Base-by-base conservation (phyloP, 208 protist species). In the Tetramitus jugosus region DNA sequence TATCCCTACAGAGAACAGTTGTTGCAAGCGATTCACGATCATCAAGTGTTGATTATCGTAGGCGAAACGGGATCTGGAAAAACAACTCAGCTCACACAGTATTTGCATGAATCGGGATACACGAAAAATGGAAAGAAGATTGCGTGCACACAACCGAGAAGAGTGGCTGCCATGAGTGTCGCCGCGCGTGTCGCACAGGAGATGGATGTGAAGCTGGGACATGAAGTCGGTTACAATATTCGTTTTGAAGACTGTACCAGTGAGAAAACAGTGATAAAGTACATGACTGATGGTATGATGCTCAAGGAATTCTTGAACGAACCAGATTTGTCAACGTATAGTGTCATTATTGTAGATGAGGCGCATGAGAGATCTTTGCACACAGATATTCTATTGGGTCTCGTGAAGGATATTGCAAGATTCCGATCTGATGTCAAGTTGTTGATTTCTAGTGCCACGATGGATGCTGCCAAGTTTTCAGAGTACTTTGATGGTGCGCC, bases 1-100 rank as follows among this genome's bases (percentile, higher is more conserved):
- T 93, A 83, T 80, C 60, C 42, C 8, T 85, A 84, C 60, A 45
- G 87, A n/a, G 84, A 92, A 7, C 6, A 85, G 17, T 68, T 92
- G 23, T 37, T 92, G 23, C 79, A 83, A 26, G 76, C 69, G 1
- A 75, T 93, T 29, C 10, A 46, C 8, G 81, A 88, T n/a, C 82
- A 96, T 83, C 91, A 96, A 76, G 88, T 95, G 17, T 83, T 96
- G 17, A 90, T 99, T 17, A 88, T 99, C 61, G 85, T 92, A 56
- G 96, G 95, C 76, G 93, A 97, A 79, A 99, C 96, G 4, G 96
- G 96, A 33, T 97, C 93, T 69, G 96, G 96, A 76, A 99, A 99
- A 86, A 98, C 95, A 4, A 99, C 96, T 43, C 94, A 97, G 83
- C 85, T 99, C 42, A 91, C 94, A 26, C 94, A 98, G 85, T 97